Evolutionary conservation across 1,139 yeast species (phyloP).

Genomic region (Protomyces macrosporus): DNA sequence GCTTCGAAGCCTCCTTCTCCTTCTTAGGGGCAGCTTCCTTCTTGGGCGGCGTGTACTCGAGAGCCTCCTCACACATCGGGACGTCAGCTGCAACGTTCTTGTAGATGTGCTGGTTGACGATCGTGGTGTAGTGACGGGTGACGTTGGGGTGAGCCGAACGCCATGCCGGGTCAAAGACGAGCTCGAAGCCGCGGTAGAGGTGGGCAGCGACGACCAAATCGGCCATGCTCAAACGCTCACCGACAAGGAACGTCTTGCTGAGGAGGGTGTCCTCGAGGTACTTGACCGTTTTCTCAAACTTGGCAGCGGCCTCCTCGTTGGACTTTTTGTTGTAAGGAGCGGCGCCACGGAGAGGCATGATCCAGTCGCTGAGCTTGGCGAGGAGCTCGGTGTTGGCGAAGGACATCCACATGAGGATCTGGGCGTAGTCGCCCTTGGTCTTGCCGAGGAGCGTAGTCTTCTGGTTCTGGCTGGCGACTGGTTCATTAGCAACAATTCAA

Average conservation of each 20-base stretch:
- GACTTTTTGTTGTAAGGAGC: constrained; percentile 74
- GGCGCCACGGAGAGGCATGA: constrained; percentile 48
- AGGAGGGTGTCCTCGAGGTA: constrained; percentile 59
- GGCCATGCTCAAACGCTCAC: constrained; percentile 82
- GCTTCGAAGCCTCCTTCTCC: constrained; percentile 35
- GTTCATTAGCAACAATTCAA: too few species aligned
- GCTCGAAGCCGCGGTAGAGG: constrained; percentile 59
- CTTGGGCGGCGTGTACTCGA: constrained; percentile 71
- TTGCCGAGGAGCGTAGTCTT: constrained; percentile 53
- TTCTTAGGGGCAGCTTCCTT: constrained; percentile 42
- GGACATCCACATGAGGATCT: constrained; percentile 77
- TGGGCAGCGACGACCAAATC: constrained; percentile 64
- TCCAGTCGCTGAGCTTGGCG: constrained; percentile 42
- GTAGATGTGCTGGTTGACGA: constrained; percentile 55
- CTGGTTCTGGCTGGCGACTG: constrained; percentile 38
- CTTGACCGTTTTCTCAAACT: constrained; percentile 41
- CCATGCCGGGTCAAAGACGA: constrained; percentile 71
- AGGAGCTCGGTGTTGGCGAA: constrained; percentile 67
- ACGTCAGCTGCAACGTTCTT: constrained; percentile 42
- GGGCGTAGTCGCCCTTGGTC: constrained; percentile 61
- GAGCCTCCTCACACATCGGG: constrained; percentile 36
- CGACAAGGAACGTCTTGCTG: constrained; percentile 80
- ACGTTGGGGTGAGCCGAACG: constrained; percentile 66
- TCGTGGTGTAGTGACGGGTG: constrained; percentile 82
- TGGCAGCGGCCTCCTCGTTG: constrained; percentile 53